Conservation (phyloP, 2,329 filamentous ascomycete genomes). For the Alternaria rosae region DNA sequence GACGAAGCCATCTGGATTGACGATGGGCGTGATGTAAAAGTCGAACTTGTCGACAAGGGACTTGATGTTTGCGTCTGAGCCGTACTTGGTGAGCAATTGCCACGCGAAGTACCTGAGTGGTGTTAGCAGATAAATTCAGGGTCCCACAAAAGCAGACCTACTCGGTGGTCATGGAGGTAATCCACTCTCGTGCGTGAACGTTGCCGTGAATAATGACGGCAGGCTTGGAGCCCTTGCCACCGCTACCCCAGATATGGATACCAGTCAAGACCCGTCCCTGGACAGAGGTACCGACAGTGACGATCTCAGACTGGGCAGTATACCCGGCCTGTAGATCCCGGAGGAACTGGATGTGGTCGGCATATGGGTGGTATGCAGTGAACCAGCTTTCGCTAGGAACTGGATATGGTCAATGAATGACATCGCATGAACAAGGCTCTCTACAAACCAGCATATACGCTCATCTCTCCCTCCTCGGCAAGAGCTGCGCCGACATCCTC, state of each 20-base stretch:
- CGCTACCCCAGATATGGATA: constrained; percentile 50
- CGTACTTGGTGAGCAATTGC: constrained; percentile 47
- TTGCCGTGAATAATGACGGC: constrained; percentile 46
- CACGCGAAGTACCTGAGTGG: constrained; percentile 38
- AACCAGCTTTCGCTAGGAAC: constrained; percentile 48
- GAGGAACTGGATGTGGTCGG: constrained; percentile 45
- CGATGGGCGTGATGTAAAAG: constrained; percentile 42
- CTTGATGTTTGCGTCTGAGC: constrained; percentile 41
- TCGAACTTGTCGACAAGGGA: constrained; percentile 48
- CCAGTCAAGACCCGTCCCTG: constrained; percentile 45
- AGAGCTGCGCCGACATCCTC: constrained; percentile 47
- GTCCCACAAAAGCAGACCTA: neutral
- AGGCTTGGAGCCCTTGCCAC: constrained; percentile 48
- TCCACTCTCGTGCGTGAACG: constrained; percentile 49
- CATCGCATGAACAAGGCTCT: neutral
- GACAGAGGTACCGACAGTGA: constrained; percentile 42
- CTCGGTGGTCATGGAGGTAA: constrained; percentile 42
- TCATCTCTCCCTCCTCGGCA: constrained; percentile 40
- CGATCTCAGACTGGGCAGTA: constrained; percentile 43
- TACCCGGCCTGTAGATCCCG: constrained; percentile 43
- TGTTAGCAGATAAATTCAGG: neutral
- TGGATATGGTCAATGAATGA: constrained; percentile 11
- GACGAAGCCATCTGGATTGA: constrained; percentile 43
- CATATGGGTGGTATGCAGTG: constrained; percentile 47
- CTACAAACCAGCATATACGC: constrained; percentile 37